A percentile compares a stretch with the other conserved stretches of the same genome.
These are phyloP conservation scores for Dioscorea cayenensis DNA, from an alignment of 116 monocot species.

Conservation along the genomic window DNA sequence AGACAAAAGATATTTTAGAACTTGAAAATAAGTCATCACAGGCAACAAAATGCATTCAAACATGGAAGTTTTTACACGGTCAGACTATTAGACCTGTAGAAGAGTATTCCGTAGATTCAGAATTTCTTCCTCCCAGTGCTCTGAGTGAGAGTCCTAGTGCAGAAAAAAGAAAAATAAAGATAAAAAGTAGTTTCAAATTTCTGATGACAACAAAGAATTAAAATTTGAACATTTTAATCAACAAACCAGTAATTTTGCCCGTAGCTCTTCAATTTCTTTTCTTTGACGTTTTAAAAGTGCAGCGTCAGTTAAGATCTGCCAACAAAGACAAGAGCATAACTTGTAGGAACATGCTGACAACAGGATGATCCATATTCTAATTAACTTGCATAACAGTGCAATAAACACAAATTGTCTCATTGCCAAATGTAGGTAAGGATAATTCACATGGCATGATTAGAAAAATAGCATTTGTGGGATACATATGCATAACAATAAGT, in stretches of 20 bases:
- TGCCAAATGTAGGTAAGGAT: too few species aligned
- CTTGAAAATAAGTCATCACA: not conserved
- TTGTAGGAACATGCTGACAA: not conserved
- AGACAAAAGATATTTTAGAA: not conserved
- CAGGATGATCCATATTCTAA: too few species aligned
- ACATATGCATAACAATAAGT: too few species aligned
- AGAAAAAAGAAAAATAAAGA: constrained; percentile 7
- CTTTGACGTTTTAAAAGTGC: constrained; percentile 84
- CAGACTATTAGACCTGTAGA: constrained; percentile 54
- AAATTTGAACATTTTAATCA: not conserved
- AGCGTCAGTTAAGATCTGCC: constrained; percentile 95
- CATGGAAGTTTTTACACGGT: not conserved
- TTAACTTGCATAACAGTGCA: too few species aligned
- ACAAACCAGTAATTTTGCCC: constrained; percentile 67
- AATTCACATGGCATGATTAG: too few species aligned
- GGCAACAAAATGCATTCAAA: not conserved
- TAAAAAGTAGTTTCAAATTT: not conserved
- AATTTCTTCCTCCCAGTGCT: constrained; percentile 89
- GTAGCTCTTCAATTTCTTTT: constrained; percentile 95
- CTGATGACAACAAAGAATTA: not conserved
- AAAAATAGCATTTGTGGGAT: too few species aligned
- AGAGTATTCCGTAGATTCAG: constrained; percentile 80
- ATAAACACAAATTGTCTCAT: too few species aligned
- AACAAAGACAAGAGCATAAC: constrained; percentile 4
- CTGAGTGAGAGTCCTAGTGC: constrained; percentile 77